Evolutionary conservation across 208 protist genomes (phyloP), one percentile per base, ranked within the genome.

Genomic region (Trypanosoma lewisi): DNA sequence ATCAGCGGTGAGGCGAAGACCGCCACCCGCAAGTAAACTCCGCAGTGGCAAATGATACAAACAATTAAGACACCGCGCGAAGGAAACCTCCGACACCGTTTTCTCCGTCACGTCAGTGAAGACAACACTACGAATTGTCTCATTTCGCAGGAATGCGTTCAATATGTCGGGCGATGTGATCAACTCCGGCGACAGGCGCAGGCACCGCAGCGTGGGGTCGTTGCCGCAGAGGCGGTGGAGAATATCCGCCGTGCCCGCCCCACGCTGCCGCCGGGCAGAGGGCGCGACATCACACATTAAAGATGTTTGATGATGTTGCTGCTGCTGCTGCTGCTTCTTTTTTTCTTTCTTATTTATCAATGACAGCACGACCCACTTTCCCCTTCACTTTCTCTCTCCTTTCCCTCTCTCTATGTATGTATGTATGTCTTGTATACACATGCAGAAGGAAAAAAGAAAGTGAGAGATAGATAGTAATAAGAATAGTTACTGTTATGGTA

Each of bases 1-100:
- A 16, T 14, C 12, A 25, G 54, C 41, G 5, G 59, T 27, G 1
- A 82, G 44, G 1, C 44, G 27, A 7, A 70, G 41, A 41, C 36
- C 49, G 36, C 54, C 44, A 17, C 63, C 48, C 27, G 63, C 37
- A 42, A 69, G 62, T 17, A 82, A n/a, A 42, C 61, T 62, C 16
- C 60, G 53, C 37, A 82, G 44, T 14, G 75, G 75, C 14, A 77
- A 51, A 41, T 75, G 58, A 66, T 73, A 77, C 21, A 73, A 63
- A 12, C 66, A 61, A 12, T 63, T 49, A 36, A 82, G 21, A 47
- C 62, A 63, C 5, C 55, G 36, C 2, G 64, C 53, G 48, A 63
- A 70, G 2, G 39, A n/a, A 12, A 37, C 7, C 41, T 47, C 54
- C 16, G 64, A 63, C 14, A 54, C 51, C 21, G 27, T 27, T 9